Base-by-base conservation (phyloP, 495 filamentous ascomycete species). In the Tetracladium marchalianum region DNA sequence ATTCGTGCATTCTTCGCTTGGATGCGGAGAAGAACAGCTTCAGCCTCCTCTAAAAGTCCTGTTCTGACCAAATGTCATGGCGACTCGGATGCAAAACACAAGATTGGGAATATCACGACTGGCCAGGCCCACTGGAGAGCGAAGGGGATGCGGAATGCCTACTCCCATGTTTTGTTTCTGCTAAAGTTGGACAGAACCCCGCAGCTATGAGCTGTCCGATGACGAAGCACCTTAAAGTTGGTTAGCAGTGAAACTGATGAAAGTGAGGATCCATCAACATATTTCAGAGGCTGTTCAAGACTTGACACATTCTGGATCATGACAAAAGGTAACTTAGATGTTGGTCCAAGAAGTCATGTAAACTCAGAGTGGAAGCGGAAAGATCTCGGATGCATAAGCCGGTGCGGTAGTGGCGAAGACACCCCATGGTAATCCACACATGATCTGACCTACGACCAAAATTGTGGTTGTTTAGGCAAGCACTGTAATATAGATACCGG, bases 341-440 rank as follows among this genome's bases (percentile, higher is more conserved):
- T 87, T 87, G 60, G 43, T 50, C 16, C 36, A 52, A 11, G 19
- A 18, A 39, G 53, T 56, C 11, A 56, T 15, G 35, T 52, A 52
- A 4, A 31, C 46, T 17, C 54, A 36, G 1, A 57, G 40, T 10
- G 10, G 16, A 2, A 22, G 15, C 17, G 54, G 54, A 18, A 22
- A 37, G 27, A 57, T 47, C 18, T 57, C 54, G 9, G 54, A 46
- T 11, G 66, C 66, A 45, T 78, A 78, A 0, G 74, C 61, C 0
- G 70, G 65, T 0, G 66, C 69, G 45, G 74, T 61, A 11, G 72
- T 75, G 35, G 71, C 67, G 61, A 75, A 78, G 34, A 76, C 63
- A 44, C 84, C 84, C 82, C 83, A 87, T 1, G 83, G 78, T 44
- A 89, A 73, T 46, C 84, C 83, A 46, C 78, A 77, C 40, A 89